A percentile compares a stretch with the other conserved stretches of the same genome.
Conservation (phyloP, 1,284 basidiomycete species). For the Schizophyllum amplum region DNA sequence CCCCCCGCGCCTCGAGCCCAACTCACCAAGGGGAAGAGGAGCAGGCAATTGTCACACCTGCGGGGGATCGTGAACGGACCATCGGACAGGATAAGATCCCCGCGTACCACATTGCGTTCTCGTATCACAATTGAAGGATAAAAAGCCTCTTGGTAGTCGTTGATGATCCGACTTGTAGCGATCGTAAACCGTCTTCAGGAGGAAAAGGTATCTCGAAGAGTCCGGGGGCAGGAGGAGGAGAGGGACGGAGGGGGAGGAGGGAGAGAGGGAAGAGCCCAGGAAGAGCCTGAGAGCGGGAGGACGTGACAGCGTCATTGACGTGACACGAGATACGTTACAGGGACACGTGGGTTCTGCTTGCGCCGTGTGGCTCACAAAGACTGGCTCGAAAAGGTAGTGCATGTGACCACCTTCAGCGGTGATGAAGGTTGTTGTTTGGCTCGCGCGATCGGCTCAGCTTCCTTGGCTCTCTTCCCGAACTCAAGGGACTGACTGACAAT, state of each 20-base stretch:
- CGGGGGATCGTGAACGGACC: conserved; percentile 16
- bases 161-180: too few species aligned
- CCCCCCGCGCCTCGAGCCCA: conserved; percentile 1
- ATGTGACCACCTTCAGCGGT: too few species aligned
- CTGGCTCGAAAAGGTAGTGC: too few species aligned
- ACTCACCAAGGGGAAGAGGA: conserved; percentile 59
- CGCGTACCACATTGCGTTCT: conserved; percentile 24
- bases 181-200: conserved; percentile 3
- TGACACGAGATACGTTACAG: too few species aligned
- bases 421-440: too few species aligned
- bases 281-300: conserved; percentile 9
- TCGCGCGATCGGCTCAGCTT: too few species aligned
- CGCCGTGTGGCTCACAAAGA: too few species aligned
- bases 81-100: conserved; percentile 12
- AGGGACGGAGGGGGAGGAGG: conserved; percentile 5
- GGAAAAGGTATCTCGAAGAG: conserved; percentile 8
- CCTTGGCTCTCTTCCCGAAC: too few species aligned
- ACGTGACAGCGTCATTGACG: conserved; percentile 1
- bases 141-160: too few species aligned
- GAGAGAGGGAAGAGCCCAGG: conserved; percentile 11
- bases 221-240: too few species aligned
- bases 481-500: too few species aligned
- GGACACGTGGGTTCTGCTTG: too few species aligned
- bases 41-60: conserved; percentile 69
- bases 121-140: background rate